A percentile compares a stretch with the other conserved stretches of the same genome.
These are phyloP conservation scores for Tetrapisispora nanseiensis DNA, from an alignment of 805 yeast genomes.

Conservation along the genomic window DNA sequence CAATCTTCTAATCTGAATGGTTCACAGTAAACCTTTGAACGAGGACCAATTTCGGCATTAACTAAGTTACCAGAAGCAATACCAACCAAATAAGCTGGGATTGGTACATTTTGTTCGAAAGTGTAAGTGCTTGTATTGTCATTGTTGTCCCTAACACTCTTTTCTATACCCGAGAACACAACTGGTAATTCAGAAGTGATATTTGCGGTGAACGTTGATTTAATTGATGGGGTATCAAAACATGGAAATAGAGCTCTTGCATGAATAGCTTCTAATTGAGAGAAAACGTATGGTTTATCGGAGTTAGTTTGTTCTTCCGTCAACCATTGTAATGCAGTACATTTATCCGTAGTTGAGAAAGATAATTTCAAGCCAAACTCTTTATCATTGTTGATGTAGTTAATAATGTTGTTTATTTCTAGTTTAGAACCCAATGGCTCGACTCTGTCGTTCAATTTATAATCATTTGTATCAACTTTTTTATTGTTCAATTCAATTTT, in stretches of 20 bases:
- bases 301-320: slow-evolving; percentile 56
- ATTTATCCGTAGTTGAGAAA: slow-evolving; percentile 61
- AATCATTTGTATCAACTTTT: slow-evolving; percentile 21
- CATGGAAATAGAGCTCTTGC: slow-evolving; percentile 83
- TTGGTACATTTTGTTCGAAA: slow-evolving; percentile 70
- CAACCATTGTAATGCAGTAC: slow-evolving; percentile 84
- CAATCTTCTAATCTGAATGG: slow-evolving; percentile 59
- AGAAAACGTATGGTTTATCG: slow-evolving; percentile 61
- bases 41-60: slow-evolving; percentile 66
- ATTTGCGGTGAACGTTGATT: slow-evolving; percentile 49
- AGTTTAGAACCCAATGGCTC: slow-evolving; percentile 57
- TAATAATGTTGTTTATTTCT: slow-evolving; percentile 19
- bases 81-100: slow-evolving; percentile 76
- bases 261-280: slow-evolving; percentile 88
- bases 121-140: slow-evolving; percentile 29
- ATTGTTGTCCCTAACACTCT: slow-evolving; percentile 5
- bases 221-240: slow-evolving; percentile 83
- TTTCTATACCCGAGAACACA: slow-evolving; percentile 59
- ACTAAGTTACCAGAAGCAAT: slow-evolving; percentile 75
- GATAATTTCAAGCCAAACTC: slow-evolving; percentile 31
- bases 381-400: background rate
- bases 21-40: slow-evolving; percentile 75
- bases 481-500: slow-evolving; percentile 36
- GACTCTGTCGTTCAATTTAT: slow-evolving; percentile 29
- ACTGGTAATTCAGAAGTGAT: slow-evolving; percentile 59